These are phyloP conservation scores for Rosa rugosa DNA, from an alignment of 306 rosid genomes.

Conservation along the genomic window DNA sequence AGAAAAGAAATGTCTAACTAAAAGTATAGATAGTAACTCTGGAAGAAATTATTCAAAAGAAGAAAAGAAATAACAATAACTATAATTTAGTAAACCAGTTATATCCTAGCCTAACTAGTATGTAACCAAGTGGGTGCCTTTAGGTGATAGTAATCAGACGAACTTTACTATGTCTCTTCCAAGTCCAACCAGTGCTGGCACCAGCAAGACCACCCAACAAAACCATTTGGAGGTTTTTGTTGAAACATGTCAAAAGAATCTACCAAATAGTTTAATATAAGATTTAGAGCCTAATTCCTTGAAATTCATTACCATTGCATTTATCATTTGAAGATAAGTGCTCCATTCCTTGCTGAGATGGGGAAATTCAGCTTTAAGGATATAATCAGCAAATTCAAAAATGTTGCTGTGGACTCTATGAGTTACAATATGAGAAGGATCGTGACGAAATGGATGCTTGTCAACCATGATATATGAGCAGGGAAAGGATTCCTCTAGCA, in stretches of 20 bases:
- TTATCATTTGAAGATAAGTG: conserved; percentile 54
- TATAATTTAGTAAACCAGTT: background rate
- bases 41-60: background rate
- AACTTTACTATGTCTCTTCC: too few relatives aligned
- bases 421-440: conserved; percentile 86
- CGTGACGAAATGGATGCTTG: conserved; percentile 81
- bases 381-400: conserved; percentile 54
- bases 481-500: conserved; percentile 75
- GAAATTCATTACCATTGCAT: conserved; percentile 61
- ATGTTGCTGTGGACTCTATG: conserved; percentile 74
- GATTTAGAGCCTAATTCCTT: conserved; percentile 14
- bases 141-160: too few relatives aligned
- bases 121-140: background rate
- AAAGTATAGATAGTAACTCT: background rate
- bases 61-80: background rate
- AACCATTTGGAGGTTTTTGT: background rate
- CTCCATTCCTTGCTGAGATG: conserved; percentile 50
- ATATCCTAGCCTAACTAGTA: background rate
- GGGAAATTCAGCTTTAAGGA: conserved; percentile 51
- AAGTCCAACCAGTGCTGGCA: background rate
- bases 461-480: conserved; percentile 84
- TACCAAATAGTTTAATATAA: conserved; percentile 11
- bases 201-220: background rate
- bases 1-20: background rate
- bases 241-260: conserved; percentile 15